Percentiles rank a stretch among this genome's conserved stretches.
phyloP scores from a whole-genome alignment of 306 rosid species.

The Biancaea sappan region DNA sequence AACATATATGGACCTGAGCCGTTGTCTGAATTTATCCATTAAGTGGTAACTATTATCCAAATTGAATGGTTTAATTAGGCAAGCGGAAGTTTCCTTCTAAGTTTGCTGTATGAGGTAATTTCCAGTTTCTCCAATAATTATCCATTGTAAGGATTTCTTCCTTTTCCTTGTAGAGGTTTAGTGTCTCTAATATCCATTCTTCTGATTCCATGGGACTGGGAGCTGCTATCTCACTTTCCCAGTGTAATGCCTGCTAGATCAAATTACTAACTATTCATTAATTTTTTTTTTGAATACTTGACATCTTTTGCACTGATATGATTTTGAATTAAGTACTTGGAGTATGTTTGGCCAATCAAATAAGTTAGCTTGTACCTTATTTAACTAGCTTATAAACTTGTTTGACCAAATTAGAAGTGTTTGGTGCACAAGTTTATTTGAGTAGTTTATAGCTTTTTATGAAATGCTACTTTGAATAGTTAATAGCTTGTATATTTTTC shows the following conservation, averaged over 20 bases:
- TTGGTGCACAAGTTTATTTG: too few relatives aligned
- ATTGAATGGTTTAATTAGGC: conserved; percentile 9
- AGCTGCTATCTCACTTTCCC: conserved; percentile 15
- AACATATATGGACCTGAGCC: neutral
- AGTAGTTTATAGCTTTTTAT: too few relatives aligned
- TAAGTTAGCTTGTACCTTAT: too few relatives aligned
- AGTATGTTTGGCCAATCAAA: too few relatives aligned
- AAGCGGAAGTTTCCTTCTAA: neutral
- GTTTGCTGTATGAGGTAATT: conserved; percentile 26
- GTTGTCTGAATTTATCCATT: neutral
- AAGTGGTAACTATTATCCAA: neutral
- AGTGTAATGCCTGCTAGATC: conserved; percentile 26
- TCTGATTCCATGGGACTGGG: neutral
- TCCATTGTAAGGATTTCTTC: neutral
- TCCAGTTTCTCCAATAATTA: conserved; percentile 4
- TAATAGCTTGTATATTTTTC: too few relatives aligned
- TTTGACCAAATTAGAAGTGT: too few relatives aligned
- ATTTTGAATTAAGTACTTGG: conserved; percentile 25
- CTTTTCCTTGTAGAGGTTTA: conserved; percentile 12
- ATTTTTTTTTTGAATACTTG: neutral
- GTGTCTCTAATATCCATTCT: conserved; percentile 5
- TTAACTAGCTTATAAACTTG: too few relatives aligned
- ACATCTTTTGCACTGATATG: conserved; percentile 19
- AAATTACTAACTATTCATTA: neutral
- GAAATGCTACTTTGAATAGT: too few relatives aligned